Evolutionary conservation across 2,329 filamentous ascomycete species (phyloP), one percentile per base, ranked within the genome.

Genomic region (Cladorrhinum sp.): DNA sequence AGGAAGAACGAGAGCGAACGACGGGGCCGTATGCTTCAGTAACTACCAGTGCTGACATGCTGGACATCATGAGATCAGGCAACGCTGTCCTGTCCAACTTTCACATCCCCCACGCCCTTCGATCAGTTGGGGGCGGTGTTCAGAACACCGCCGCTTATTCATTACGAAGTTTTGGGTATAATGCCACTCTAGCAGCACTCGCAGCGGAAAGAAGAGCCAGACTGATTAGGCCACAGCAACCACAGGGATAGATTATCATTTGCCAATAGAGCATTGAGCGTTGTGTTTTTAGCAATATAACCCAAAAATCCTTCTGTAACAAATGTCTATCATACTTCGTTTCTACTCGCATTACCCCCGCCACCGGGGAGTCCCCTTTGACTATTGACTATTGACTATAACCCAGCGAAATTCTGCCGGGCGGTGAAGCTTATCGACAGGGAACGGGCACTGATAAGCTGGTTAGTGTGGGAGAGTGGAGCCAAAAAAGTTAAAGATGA

Each of bases 301-400:
- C n/a, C 24, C 13, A 51, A 51, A 45, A 18, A 12, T 18, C 10
- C 13, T 49, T 49, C 41, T 45, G 41, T 41, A 20, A 7, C 41
- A 16, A 18, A 10, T n/a, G 29, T 57, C 63, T 29, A 25, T 66
- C 75, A 85, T 69, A 82, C 83, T 70, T 97, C 89, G 78, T 98
- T 98, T 71, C 93, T 86, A 57, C 93, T 93, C 53, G 98, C 90
- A 73, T 98, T 99, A 27, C 95, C 95, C 61, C 99, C 91, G 49
- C 95, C 95, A 69, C 86, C 87, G n/a, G n/a, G n/a, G n/a, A n/a
- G n/a, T n/a, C n/a, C n/a, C n/a, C n/a, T n/a, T n/a, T n/a, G n/a
- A n/a, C n/a, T n/a, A n/a, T n/a, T n/a, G n/a, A 29, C 95, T 95
- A 70, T 98, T 96, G 49, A 99, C 89, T 67, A 92, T 96, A 68